These are phyloP conservation scores for Kwoniella sp. DNA, from an alignment of 768 basidiomycete genomes.

Conservation along the genomic window DNA sequence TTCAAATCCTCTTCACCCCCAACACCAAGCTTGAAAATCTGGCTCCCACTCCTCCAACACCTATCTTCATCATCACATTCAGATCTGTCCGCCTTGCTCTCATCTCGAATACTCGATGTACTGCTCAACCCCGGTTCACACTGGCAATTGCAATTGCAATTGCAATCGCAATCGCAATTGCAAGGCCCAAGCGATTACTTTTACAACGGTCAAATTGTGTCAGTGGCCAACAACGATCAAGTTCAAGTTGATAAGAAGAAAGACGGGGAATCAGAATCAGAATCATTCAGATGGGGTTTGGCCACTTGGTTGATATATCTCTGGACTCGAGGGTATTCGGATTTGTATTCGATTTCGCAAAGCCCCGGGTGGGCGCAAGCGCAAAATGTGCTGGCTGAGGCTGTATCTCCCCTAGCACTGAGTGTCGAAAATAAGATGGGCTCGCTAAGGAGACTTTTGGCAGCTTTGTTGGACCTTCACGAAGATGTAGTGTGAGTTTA, in stretches of 20 bases:
- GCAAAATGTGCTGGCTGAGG: too few species aligned
- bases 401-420: not conserved
- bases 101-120: conserved; percentile 28
- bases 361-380: too few species aligned
- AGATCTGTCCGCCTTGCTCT: conserved; percentile 14
- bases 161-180: too few species aligned
- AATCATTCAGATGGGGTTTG: conserved; percentile 23
- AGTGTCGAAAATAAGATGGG: conserved; percentile 10
- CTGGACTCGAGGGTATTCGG: conserved; percentile 10
- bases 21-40: conserved; percentile 38
- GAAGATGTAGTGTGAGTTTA: conserved; percentile 26
- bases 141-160: too few species aligned
- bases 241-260: too few species aligned
- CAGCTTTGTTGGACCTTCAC: conserved; percentile 13
- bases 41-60: conserved; percentile 42
- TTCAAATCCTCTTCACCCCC: conserved; percentile 15
- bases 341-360: too few species aligned
- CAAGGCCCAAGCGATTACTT: too few species aligned
- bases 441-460: not conserved
- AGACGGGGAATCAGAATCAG: not conserved
- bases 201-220: too few species aligned
- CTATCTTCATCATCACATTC: conserved; percentile 21
- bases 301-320: conserved; percentile 17
- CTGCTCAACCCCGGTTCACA: conserved; percentile 10
- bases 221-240: too few species aligned